Evolutionary conservation across 108 stramenopile genomes (phyloP).

Genomic region (Discostella pseudostelligera): DNA sequence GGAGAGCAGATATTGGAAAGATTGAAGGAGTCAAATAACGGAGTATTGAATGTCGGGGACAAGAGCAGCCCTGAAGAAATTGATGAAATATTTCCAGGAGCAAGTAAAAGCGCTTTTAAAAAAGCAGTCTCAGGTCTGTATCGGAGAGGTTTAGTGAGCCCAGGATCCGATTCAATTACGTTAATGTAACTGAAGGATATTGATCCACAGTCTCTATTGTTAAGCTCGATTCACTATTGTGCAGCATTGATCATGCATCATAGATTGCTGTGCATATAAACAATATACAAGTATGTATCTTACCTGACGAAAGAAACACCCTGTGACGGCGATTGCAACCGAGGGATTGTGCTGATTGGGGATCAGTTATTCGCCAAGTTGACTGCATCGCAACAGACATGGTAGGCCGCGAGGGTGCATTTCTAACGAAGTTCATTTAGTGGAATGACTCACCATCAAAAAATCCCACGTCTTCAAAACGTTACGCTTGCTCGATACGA

Average conservation of each 20-base stretch:
- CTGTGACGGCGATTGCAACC: too few relatives aligned
- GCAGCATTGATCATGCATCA: too few relatives aligned
- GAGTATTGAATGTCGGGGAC: constrained; percentile 63
- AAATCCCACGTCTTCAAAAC: too few relatives aligned
- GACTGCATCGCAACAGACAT: too few relatives aligned
- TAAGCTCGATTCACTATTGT: not conserved
- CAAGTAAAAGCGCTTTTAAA: constrained; percentile 52
- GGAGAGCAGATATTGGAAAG: constrained; percentile 56
- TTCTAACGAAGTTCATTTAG: too few relatives aligned
- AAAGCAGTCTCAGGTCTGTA: constrained; percentile 67
- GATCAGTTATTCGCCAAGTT: too few relatives aligned
- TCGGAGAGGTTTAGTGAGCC: constrained; percentile 60
- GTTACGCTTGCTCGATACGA: too few relatives aligned
- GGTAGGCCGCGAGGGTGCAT: too few relatives aligned
- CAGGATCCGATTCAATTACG: constrained; percentile 49
- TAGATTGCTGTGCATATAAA: not conserved
- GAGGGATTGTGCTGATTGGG: too few relatives aligned
- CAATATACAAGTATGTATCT: not conserved
- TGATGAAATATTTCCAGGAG: constrained; percentile 65
- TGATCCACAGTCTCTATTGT: not conserved
- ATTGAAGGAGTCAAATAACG: constrained; percentile 42
- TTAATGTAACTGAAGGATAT: constrained; percentile 27
- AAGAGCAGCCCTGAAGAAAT: constrained; percentile 79
- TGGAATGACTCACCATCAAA: too few relatives aligned
- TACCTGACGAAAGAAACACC: not conserved